A percentile compares a stretch with the other conserved stretches of the same genome.
Conservation (phyloP, 176 grass and related monocot species). For the Lolium perenne region DNA sequence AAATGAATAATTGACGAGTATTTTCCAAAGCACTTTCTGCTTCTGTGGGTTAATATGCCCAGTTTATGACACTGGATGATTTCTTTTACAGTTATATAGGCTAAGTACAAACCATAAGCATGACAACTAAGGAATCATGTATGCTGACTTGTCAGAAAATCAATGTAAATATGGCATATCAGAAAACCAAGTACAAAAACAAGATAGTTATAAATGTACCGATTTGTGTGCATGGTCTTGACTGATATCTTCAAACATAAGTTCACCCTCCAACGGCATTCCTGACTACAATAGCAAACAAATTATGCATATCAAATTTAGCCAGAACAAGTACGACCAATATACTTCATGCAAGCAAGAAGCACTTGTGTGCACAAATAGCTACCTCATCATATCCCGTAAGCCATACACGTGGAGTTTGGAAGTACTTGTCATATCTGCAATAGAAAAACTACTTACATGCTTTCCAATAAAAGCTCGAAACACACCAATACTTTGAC, state of each 20-base stretch:
- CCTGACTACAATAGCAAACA: slow-evolving; percentile 61
- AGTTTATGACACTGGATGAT: not conserved
- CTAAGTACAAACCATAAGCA: slow-evolving; percentile 9
- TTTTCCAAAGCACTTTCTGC: slow-evolving; percentile 7
- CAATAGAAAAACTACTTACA: slow-evolving; percentile 38
- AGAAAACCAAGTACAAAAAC: slow-evolving; percentile 35
- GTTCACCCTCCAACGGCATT: slow-evolving; percentile 81
- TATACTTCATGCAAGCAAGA: slow-evolving; percentile 5
- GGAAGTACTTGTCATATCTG: slow-evolving; percentile 97
- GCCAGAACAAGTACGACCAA: slow-evolving; percentile 2
- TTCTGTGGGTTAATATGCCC: slow-evolving; percentile 6
- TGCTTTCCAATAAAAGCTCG: not conserved
- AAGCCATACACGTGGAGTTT: slow-evolving; percentile 98
- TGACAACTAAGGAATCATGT: slow-evolving; percentile 8
- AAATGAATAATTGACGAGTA: slow-evolving; percentile 6
- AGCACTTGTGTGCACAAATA: slow-evolving; percentile 11
- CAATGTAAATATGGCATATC: not conserved
- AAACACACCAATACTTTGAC: not conserved
- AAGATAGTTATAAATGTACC: slow-evolving; percentile 49
- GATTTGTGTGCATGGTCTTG: slow-evolving; percentile 98
- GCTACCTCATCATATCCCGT: slow-evolving; percentile 98
- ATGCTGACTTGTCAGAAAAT: not conserved
- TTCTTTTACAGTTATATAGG: not conserved
- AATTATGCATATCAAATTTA: slow-evolving; percentile 21
- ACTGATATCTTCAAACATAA: slow-evolving; percentile 98